Evolutionary conservation across 1,284 basidiomycete genomes (phyloP).

Genomic region (Puccinia polysora): DNA sequence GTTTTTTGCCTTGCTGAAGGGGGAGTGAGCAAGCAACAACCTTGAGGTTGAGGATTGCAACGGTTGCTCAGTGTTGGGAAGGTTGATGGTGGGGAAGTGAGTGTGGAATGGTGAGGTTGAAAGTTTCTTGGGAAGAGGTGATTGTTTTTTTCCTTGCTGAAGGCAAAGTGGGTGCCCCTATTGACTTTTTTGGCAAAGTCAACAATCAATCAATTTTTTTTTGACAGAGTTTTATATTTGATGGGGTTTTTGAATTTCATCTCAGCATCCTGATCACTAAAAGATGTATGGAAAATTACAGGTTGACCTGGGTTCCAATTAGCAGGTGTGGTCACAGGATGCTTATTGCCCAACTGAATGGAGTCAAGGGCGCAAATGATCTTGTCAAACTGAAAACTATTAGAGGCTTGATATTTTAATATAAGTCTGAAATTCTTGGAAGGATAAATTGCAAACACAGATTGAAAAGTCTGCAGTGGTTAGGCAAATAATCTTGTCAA

Average conservation of each 20-base stretch:
- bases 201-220: no score
- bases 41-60: no score
- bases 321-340: conserved; percentile 65
- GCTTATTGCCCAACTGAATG: conserved; percentile 87
- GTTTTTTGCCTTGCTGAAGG: no score
- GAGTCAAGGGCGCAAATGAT: conserved; percentile 78
- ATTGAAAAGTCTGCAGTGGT: conserved; percentile 68
- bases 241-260: conserved; percentile 67
- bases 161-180: no score
- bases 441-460: conserved; percentile 89
- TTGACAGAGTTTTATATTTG: conserved; percentile 57
- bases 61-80: no score
- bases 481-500: conserved; percentile 51
- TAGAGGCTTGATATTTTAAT: conserved; percentile 73
- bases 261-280: conserved; percentile 81
- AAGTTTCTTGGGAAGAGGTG: no score
- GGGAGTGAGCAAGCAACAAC: no score
- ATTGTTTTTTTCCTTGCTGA: no score
- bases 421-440: conserved; percentile 80
- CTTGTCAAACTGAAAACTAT: conserved; percentile 65
- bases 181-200: no score
- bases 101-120: no score
- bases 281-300: conserved; percentile 89
- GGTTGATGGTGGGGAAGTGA: no score
- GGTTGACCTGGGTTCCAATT: conserved; percentile 88